phyloP scores from a whole-genome alignment of 208 protist genomes.

The Trypanosoma scelopori region DNA sequence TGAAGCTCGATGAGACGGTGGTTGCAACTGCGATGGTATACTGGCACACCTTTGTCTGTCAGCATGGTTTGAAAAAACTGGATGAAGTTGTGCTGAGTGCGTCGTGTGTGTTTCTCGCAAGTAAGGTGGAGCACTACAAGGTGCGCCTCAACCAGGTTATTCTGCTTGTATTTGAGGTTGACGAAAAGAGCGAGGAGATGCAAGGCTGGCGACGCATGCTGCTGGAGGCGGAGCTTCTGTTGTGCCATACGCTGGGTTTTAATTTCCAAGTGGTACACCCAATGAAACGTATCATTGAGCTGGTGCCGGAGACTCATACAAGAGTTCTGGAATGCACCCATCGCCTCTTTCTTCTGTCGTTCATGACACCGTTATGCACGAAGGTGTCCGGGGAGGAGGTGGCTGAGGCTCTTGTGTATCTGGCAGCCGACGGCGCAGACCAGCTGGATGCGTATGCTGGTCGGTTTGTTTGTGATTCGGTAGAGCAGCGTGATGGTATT shows the following conservation, averaged over 20 bases:
- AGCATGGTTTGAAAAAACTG: constrained; percentile 52
- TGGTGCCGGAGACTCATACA: constrained; percentile 31
- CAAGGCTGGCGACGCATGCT: constrained; percentile 58
- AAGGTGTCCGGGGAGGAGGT: constrained; percentile 45
- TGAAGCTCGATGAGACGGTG: constrained; percentile 58
- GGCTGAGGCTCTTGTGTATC: constrained; percentile 49
- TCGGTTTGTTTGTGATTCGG: constrained; percentile 20
- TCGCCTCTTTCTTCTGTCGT: constrained; percentile 65
- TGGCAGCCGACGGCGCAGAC: constrained; percentile 36
- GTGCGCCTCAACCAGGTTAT: constrained; percentile 64
- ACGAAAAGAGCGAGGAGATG: constrained; percentile 34
- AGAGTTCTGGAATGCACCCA: constrained; percentile 47
- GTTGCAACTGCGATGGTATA: constrained; percentile 76
- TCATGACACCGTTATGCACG: constrained; percentile 69
- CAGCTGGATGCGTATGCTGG: constrained; percentile 30
- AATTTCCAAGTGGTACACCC: constrained; percentile 79
- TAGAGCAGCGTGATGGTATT: constrained; percentile 56
- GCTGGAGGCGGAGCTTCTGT: constrained; percentile 71
- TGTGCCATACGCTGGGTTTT: constrained; percentile 75
- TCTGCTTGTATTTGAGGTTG: constrained; percentile 60
- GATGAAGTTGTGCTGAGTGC: constrained; percentile 74
- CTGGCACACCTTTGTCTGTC: constrained; percentile 78
- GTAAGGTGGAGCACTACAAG: constrained; percentile 85
- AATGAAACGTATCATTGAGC: constrained; percentile 39
- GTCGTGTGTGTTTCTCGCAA: constrained; percentile 80